phyloP scores from a whole-genome alignment of 2,329 filamentous ascomycete species.

The Aspergillus latus region DNA sequence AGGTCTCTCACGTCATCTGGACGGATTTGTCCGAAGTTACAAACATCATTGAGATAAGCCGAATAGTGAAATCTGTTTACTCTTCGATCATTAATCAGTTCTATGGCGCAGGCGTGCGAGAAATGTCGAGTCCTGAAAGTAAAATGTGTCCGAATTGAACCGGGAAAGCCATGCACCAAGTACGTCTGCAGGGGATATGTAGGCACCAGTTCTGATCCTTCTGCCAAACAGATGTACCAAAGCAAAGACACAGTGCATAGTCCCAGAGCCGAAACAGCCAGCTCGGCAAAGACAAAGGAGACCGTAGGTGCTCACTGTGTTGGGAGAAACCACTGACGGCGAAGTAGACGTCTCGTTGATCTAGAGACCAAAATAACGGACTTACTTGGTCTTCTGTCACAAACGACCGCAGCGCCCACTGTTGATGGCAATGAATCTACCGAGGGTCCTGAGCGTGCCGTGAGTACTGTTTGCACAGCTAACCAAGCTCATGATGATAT shows the following conservation, averaged over 20 bases:
- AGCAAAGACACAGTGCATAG: neutral
- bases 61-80: too few relatives aligned
- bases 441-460: neutral
- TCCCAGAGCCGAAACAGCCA: neutral
- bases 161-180: conserved; percentile 2
- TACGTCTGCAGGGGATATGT: neutral
- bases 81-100: too few relatives aligned
- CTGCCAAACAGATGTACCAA: neutral
- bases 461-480: neutral
- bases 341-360: neutral
- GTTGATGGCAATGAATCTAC: neutral
- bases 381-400: neutral
- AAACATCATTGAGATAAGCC: too few relatives aligned
- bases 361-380: conserved; percentile 1
- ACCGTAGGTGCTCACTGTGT: neutral
- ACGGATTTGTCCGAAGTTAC: too few relatives aligned
- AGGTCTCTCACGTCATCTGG: too few relatives aligned
- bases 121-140: conserved; percentile 8
- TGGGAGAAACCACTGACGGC: neutral
- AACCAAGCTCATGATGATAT: neutral
- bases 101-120: neutral
- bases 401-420: neutral
- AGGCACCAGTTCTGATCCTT: neutral
- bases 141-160: conserved; percentile 3
- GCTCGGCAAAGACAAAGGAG: neutral